Conservation (phyloP, 1,284 basidiomycete species). For the Microbotryum violaceum region DNA sequence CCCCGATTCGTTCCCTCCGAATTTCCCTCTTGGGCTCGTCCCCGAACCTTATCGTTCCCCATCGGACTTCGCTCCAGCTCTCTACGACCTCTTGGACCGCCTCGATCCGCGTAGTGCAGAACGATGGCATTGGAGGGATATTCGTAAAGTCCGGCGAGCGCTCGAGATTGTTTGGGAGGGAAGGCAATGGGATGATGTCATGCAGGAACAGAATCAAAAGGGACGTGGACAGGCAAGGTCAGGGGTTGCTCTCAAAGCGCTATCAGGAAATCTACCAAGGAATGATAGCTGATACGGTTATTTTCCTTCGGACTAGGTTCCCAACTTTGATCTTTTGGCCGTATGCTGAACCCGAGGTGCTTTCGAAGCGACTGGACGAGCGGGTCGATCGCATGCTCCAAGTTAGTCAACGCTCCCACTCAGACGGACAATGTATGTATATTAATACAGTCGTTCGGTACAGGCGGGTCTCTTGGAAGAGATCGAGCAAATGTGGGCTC, state of each 20-base stretch:
- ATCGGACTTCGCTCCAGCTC: conserved; percentile 52
- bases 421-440: too few relatives aligned
- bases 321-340: conserved; percentile 85
- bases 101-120: conserved; percentile 70
- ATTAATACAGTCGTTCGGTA: not conserved
- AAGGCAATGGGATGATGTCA: conserved; percentile 59
- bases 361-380: conserved; percentile 63
- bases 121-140: conserved; percentile 93
- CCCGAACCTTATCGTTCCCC: conserved; percentile 48
- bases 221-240: conserved; percentile 47
- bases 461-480: conserved; percentile 80
- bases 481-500: conserved; percentile 51
- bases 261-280: conserved; percentile 34
- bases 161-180: conserved; percentile 71
- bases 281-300: conserved; percentile 17
- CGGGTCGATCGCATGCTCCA: conserved; percentile 86
- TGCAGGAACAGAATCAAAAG: conserved; percentile 53
- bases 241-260: conserved; percentile 5
- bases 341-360: conserved; percentile 60
- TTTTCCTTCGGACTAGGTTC: conserved; percentile 51
- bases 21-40: conserved; percentile 43
- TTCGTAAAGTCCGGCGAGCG: conserved; percentile 76
- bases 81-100: conserved; percentile 60
- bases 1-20: conserved; percentile 25
- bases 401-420: conserved; percentile 43